Base-by-base conservation (phyloP, 2,329 filamentous ascomycete species). In the Fusarium euwallaceae region DNA sequence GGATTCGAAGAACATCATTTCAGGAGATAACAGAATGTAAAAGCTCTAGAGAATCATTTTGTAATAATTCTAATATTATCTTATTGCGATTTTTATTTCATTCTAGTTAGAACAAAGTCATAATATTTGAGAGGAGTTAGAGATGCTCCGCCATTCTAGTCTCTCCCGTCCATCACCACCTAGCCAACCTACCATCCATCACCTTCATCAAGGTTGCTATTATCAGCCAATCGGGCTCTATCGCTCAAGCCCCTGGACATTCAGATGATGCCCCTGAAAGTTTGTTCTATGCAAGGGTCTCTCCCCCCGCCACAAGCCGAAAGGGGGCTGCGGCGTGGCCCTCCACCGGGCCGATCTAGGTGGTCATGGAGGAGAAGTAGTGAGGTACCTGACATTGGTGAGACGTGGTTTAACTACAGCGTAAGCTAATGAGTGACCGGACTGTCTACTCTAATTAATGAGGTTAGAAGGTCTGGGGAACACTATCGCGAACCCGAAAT, bases 111-210 rank as follows among this genome's bases (percentile, higher is more conserved):
- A 10, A 48, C 27, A 10, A 16, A 48, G 8, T 16, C 16, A 5
- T 17, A 9, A 24, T 27, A 6, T 24, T 48, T 16, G 2, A 48
- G 1, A 27, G 20, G 20, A 22, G 34, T 16, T 37, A 34, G 32
- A 16, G 16, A 17, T 39, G 37, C 37, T 39, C 43, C 24, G 4
- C 14, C 14, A 5, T 27, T 48, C 43, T 48, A 3, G 8, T 27
- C 43, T 5, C 20, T 48, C 22, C 43, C 9, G 4, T 27, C 43
- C 27, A 48, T 48, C 43, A 48, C 17, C 10, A 53, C 22, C 22
- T 24, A 24, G 22, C 22, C 22, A 24, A 20, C 27, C 48, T 53
- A 2, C 48, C 89, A 81, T 91, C 90, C 20, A 79, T 90, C 20
- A 79, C 78, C 17, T 87, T 84, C 74, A 91, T 88, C 0, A 24